Conservation (phyloP, 805 yeast genomes). For the Ogataea haglerorum region DNA sequence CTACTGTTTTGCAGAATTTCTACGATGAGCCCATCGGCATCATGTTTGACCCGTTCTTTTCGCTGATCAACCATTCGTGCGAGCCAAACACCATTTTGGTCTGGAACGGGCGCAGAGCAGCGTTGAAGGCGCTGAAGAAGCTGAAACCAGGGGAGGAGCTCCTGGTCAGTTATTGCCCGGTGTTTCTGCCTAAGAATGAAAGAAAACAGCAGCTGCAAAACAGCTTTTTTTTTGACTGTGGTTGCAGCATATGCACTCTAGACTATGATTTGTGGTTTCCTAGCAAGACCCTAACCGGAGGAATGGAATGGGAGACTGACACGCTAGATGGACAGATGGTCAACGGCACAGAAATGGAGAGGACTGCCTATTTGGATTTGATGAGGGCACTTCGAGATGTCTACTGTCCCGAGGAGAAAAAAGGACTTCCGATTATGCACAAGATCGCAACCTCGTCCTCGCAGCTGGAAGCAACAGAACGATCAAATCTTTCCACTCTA, state of each 20-base stretch:
- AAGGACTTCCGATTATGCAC: constrained; percentile 1
- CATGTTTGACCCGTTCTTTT: constrained; percentile 35
- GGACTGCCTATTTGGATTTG: constrained; percentile 6
- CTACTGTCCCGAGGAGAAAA: constrained; percentile 7
- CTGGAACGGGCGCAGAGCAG: constrained; percentile 20
- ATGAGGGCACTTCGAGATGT: constrained; percentile 4
- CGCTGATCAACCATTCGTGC: constrained; percentile 42
- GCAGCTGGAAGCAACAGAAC: constrained; percentile 1
- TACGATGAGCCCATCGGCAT: constrained; percentile 32
- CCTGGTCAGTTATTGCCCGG: constrained; percentile 31
- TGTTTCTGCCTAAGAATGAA: constrained; percentile 28
- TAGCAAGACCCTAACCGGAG: constrained; percentile 27
- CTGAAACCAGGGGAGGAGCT: constrained; percentile 29
- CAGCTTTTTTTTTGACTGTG: constrained; percentile 35
- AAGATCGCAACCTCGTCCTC: constrained; percentile 3
- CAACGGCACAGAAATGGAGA: constrained; percentile 4
- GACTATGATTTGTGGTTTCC: constrained; percentile 30
- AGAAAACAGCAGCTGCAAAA: constrained; percentile 28
- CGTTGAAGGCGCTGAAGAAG: constrained; percentile 20
- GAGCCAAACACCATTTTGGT: constrained; percentile 33
- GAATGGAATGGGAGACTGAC: constrained; percentile 13
- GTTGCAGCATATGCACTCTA: constrained; percentile 30
- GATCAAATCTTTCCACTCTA: background rate
- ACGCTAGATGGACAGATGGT: constrained; percentile 3
- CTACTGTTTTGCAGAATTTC: constrained; percentile 27